Percentiles rank a stretch among this genome's conserved stretches.
These are phyloP conservation scores for Sporobolomyces pararoseus DNA, from an alignment of 768 basidiomycete genomes.

Conservation along the genomic window DNA sequence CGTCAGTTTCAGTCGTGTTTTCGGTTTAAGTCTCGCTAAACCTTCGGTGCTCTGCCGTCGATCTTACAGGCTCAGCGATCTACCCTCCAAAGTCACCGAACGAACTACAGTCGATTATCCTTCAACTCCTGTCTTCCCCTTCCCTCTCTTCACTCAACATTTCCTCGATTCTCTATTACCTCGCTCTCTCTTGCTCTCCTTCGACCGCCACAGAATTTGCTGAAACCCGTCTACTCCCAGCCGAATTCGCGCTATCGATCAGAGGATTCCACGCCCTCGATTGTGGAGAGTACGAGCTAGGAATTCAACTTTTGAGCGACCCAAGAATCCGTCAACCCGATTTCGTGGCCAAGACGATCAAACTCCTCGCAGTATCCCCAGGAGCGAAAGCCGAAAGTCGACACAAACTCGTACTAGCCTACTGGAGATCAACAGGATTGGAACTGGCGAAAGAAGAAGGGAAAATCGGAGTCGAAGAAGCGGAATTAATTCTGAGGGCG, in stretches of 20 bases:
- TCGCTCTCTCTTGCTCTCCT: conserved; percentile 22
- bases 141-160: conserved; percentile 12
- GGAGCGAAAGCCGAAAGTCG: conserved; percentile 7
- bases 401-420: conserved; percentile 25
- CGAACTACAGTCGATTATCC: conserved; percentile 6
- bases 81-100: conserved; percentile 21
- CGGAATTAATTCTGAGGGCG: conserved; percentile 16
- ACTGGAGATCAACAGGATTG: conserved; percentile 30
- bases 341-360: conserved; percentile 33
- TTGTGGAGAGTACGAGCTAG: conserved; percentile 4
- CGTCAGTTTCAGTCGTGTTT: neutral
- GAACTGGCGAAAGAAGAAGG: neutral
- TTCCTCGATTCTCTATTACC: conserved; percentile 36
- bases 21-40: conserved; percentile 1
- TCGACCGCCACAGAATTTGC: conserved; percentile 4
- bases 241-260: conserved; percentile 22
- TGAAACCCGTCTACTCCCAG: conserved; percentile 24
- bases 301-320: conserved; percentile 29
- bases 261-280: conserved; percentile 37
- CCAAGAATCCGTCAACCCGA: conserved; percentile 32
- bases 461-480: conserved; percentile 10
- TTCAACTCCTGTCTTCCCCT: neutral
- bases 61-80: neutral
- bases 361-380: conserved; percentile 4
- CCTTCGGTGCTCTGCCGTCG: neutral